Evolutionary conservation across 2,329 filamentous ascomycete species (phyloP).

Genomic region (Sphaerostilbella broomeana): DNA sequence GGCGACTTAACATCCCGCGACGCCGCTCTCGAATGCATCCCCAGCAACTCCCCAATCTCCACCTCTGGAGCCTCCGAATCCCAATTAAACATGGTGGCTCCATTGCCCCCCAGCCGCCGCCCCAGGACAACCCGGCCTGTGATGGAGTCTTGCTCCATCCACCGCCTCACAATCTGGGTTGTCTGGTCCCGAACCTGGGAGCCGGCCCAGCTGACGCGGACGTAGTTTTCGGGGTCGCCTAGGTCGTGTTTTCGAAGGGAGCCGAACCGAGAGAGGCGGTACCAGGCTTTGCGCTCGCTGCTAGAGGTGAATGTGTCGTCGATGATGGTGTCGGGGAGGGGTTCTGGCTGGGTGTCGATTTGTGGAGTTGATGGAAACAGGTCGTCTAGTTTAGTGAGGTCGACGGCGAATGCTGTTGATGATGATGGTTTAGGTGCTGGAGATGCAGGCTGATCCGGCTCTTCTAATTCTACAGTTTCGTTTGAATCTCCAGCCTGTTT

Average conservation of each 20-base stretch:
- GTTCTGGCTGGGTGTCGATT: conserved; percentile 24
- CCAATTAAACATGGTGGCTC: conserved; percentile 54
- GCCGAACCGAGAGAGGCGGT: conserved; percentile 55
- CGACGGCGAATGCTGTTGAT: conserved; percentile 23
- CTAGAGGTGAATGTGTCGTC: conserved; percentile 47
- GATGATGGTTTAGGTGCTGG: conserved; percentile 10
- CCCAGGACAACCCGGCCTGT: conserved; percentile 40
- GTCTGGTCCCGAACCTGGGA: conserved; percentile 49
- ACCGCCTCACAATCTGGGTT: conserved; percentile 53
- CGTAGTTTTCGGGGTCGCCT: conserved; percentile 54
- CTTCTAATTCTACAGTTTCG: neutral
- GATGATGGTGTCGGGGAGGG: conserved; percentile 41
- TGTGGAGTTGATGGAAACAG: conserved; percentile 26
- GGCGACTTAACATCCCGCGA: conserved; percentile 21
- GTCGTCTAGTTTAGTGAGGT: conserved; percentile 27
- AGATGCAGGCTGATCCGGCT: neutral
- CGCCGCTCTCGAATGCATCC: conserved; percentile 18
- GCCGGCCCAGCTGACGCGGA: conserved; percentile 50
- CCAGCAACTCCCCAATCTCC: conserved; percentile 35
- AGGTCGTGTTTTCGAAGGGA: conserved; percentile 50
- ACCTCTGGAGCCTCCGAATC: conserved; percentile 46
- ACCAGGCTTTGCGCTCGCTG: conserved; percentile 58
- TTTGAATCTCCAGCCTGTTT: too few species aligned
- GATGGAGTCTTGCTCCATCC: conserved; percentile 60
- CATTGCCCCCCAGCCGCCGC: conserved; percentile 33